These are phyloP conservation scores for Aspergillus aculeatinus DNA, from an alignment of 2,329 filamentous ascomycete species.

Conservation along the genomic window DNA sequence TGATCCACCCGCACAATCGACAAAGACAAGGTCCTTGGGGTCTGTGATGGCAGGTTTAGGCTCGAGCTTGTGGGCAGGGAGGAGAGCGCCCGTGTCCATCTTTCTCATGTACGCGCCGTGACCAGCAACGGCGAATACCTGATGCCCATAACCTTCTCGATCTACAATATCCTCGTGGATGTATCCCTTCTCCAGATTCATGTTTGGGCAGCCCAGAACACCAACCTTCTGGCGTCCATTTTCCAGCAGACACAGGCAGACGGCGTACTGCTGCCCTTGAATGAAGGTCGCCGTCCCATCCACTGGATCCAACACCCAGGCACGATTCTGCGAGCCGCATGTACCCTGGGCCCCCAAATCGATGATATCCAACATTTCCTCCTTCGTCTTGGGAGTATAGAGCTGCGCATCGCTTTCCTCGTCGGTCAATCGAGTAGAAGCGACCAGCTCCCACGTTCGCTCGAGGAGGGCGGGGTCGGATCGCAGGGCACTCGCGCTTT, in stretches of 20 bases:
- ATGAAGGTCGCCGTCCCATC: constrained; percentile 65
- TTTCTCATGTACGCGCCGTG: constrained; percentile 44
- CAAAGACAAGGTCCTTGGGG: constrained; percentile 43
- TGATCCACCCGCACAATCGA: constrained; percentile 44
- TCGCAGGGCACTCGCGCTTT: constrained; percentile 56
- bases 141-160: constrained; percentile 47
- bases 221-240: constrained; percentile 58
- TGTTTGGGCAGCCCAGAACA: constrained; percentile 63
- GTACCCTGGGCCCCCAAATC: constrained; percentile 54
- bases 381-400: constrained; percentile 45
- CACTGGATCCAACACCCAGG: constrained; percentile 65
- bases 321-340: constrained; percentile 42
- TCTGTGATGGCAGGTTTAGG: constrained; percentile 25
- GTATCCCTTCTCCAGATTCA: constrained; percentile 44
- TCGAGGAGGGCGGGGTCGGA: constrained; percentile 49
- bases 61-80: constrained; percentile 34
- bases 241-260: constrained; percentile 59
- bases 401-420: constrained; percentile 35
- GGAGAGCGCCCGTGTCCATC: constrained; percentile 37
- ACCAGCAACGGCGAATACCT: constrained; percentile 51
- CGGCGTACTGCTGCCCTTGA: constrained; percentile 61
- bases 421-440: constrained; percentile 35
- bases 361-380: constrained; percentile 62
- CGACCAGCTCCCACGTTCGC: constrained; percentile 58
- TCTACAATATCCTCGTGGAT: constrained; percentile 46